Base-by-base conservation (phyloP, 2,329 filamentous ascomycete species). In the Calycina marina region DNA sequence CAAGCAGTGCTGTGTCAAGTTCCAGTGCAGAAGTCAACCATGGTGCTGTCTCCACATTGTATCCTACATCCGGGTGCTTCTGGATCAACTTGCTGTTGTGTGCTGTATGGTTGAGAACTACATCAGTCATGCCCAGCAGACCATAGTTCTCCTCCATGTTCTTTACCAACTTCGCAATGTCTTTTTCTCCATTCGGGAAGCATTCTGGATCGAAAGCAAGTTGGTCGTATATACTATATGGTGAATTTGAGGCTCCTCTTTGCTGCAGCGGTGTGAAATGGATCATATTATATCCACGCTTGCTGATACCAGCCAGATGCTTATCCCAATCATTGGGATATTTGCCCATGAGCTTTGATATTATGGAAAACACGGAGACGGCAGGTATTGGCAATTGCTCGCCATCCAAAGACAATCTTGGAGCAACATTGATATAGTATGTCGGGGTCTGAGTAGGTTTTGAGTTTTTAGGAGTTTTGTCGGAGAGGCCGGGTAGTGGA, bases 311-410 rank as follows among this genome's bases (percentile, higher is more conserved):
- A 35, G 70, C 68, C 36, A 98, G 61, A 54, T 96, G 88, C 31
- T 73, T 78, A 52, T 94, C 74, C 86, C 88, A 98, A 49, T 93
- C 82, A 11, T 65, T 65, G 0, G 88, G 84, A 51, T 90, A 93
- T 50, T 77, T 76, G 40, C 90, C 90, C 83, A 98, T 92, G 60
- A 94, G 94, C 59, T 98, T 98, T 52, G 88, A 94, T 41, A 98
- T 82, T 35, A 88, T 69, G 8, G 90, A 96, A 59, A 94, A 93
- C 43, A 94, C 70, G 10, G 84, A 92, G 30, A 98, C 64, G 1
- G 88, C 83, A 44, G 90, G 76, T 46, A 96, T 65, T 1, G 90
- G 86, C 46, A 98, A 59, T 6, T 73, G 69, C 28, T 72, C 63
- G 34, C 77, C 75, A 34, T 83, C 77, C 36, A 96, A 68, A 8